Conservation (phyloP, 176 grass and related monocot species). For the Hordeum marinum region DNA sequence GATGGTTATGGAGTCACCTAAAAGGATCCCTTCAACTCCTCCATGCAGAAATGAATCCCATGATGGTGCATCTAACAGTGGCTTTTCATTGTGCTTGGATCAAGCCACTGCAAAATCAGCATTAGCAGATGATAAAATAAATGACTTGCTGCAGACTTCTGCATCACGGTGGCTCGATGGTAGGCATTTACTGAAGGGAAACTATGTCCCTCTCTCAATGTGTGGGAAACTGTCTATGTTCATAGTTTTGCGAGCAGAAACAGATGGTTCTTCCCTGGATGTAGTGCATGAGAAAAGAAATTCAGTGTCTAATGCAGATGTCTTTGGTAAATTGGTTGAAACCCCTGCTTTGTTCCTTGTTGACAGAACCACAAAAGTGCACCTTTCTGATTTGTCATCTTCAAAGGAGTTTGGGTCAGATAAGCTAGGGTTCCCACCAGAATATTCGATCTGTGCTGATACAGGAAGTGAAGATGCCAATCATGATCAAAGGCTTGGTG, state of each 20-base stretch:
- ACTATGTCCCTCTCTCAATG: conserved; percentile 53
- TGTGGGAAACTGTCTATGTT: conserved; percentile 64
- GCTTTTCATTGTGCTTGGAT: conserved; percentile 43
- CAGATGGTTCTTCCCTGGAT: conserved; percentile 27
- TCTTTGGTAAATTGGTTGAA: conserved; percentile 15
- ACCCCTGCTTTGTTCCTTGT: conserved; percentile 29
- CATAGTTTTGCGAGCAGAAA: conserved; percentile 44
- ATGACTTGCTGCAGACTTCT: conserved; percentile 55
- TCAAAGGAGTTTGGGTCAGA: conserved; percentile 26
- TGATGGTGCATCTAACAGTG: conserved; percentile 26
- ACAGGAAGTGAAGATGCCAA: conserved; percentile 16
- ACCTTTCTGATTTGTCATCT: conserved; percentile 42
- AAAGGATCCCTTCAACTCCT: conserved; percentile 36
- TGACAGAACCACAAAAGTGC: conserved; percentile 52
- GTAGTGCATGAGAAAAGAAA: conserved; percentile 18
- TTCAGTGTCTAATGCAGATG: conserved; percentile 6
- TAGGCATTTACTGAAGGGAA: conserved; percentile 70
- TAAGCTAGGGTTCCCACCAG: not conserved
- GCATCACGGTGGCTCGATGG: conserved; percentile 64
- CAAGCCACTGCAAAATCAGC: conserved; percentile 43
- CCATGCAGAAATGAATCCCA: conserved; percentile 28
- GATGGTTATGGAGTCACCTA: conserved; percentile 33
- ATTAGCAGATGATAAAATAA: conserved; percentile 72
- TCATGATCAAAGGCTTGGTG: conserved; percentile 47
- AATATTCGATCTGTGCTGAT: not conserved